phyloP scores from a whole-genome alignment of 192 early-diverging fungal genomes.

The Radiomyces spectabilis region DNA sequence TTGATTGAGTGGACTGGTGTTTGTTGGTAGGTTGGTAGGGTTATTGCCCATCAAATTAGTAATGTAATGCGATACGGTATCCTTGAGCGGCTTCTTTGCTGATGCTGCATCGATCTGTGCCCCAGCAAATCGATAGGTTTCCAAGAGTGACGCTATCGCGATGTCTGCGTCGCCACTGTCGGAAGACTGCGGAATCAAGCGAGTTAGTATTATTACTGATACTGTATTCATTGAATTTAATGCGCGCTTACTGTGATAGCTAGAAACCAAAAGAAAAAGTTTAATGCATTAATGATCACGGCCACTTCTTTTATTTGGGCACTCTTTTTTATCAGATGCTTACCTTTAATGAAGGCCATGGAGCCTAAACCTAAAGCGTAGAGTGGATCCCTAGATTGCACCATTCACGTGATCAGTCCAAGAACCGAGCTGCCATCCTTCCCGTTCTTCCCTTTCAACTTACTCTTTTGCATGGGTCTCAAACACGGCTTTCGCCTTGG shows the following conservation, averaged over 20 bases:
- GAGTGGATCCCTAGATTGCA: constrained; percentile 43
- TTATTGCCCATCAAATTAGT: constrained; percentile 31
- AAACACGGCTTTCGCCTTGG: constrained; percentile 42
- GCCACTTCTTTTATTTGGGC: no score
- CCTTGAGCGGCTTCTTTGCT: constrained; percentile 30
- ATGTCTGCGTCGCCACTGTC: constrained; percentile 34
- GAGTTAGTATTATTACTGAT: constrained; percentile 9
- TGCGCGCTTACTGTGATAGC: constrained; percentile 20
- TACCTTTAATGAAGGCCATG: constrained; percentile 53
- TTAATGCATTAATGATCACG: background rate
- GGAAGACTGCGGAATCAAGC: no score
- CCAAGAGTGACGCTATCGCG: constrained; percentile 31
- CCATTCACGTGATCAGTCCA: no score
- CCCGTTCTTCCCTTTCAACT: no score
- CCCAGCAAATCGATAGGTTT: constrained; percentile 33
- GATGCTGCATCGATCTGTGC: constrained; percentile 45
- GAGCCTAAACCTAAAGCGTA: constrained; percentile 44
- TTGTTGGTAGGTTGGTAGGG: constrained; percentile 18
- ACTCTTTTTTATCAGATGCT: no score
- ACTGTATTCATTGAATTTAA: background rate
- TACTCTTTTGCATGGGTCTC: constrained; percentile 31
- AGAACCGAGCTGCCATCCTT: no score
- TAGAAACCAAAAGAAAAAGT: background rate
- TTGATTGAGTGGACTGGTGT: constrained; percentile 13
- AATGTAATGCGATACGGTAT: constrained; percentile 32